Conservation (phyloP, 768 basidiomycete genomes). For the Sporobolomyces phaffii region DNA sequence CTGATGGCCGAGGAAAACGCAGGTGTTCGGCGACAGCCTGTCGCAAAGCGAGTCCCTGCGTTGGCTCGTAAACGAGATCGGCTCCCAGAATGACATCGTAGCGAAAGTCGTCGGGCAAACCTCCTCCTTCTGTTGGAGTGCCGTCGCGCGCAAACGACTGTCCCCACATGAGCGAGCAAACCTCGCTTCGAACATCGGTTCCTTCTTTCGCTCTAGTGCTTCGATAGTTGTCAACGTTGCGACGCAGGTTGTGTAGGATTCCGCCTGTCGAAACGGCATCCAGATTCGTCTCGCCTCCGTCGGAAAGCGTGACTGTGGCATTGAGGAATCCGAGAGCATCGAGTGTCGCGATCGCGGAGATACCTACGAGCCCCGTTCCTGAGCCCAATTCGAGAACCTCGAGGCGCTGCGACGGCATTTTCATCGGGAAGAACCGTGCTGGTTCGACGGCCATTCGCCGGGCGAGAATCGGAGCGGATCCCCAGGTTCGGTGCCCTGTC, state of each 20-base stretch:
- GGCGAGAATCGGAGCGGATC: conserved; percentile 65
- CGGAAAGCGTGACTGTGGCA: conserved; percentile 59
- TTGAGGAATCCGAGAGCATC: conserved; percentile 22
- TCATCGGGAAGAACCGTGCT: conserved; percentile 46
- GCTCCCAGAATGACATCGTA: conserved; percentile 73
- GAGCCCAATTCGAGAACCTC: conserved; percentile 74
- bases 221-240: conserved; percentile 61
- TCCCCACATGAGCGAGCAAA: conserved; percentile 64
- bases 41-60: conserved; percentile 62
- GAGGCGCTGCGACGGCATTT: conserved; percentile 33
- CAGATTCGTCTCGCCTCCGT: conserved; percentile 44
- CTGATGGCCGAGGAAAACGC: conserved; percentile 35
- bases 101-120: conserved; percentile 46
- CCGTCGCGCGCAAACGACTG: conserved; percentile 16
- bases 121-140: background rate
- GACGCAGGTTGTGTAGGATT: conserved; percentile 63
- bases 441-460: conserved; percentile 56
- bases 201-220: conserved; percentile 51
- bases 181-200: conserved; percentile 45
- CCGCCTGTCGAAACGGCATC: conserved; percentile 52
- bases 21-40: conserved; percentile 60
- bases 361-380: conserved; percentile 76
- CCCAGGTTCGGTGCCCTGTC: conserved; percentile 82
- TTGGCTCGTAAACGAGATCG: conserved; percentile 69
- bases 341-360: conserved; percentile 57